These are phyloP conservation scores for Calonectria pseudoturangicola DNA, from an alignment of 2,329 filamentous ascomycete genomes.

Conservation along the genomic window DNA sequence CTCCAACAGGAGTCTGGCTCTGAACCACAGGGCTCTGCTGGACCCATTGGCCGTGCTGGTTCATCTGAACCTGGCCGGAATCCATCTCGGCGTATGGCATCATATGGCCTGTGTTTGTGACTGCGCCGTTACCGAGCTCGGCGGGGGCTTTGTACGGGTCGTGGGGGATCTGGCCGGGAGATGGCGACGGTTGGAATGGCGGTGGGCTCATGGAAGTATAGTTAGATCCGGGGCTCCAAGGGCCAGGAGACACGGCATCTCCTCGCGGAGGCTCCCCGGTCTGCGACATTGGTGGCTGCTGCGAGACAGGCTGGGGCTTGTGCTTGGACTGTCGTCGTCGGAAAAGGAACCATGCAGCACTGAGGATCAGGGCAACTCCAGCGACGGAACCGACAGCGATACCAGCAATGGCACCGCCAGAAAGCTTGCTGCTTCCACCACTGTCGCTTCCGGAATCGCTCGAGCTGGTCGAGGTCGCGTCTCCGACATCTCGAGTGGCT, in stretches of 20 bases:
- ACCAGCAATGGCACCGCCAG: slow-evolving; percentile 65
- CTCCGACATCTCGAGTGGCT: slow-evolving; percentile 67
- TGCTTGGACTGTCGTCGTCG: slow-evolving; percentile 48
- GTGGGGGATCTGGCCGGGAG: slow-evolving; percentile 40
- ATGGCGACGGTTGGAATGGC: slow-evolving; percentile 41
- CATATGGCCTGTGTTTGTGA: not conserved
- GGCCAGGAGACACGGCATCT: slow-evolving; percentile 44
- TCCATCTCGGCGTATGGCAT: slow-evolving; percentile 12
- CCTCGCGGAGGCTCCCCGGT: slow-evolving; percentile 47
- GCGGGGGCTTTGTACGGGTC: slow-evolving; percentile 48
- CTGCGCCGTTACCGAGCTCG: slow-evolving; percentile 45
- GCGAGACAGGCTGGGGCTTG: slow-evolving; percentile 33
- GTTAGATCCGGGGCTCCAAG: slow-evolving; percentile 53
- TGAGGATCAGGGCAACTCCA: slow-evolving; percentile 53
- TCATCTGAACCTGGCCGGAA: not conserved
- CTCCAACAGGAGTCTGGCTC: not conserved
- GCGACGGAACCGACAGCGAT: slow-evolving; percentile 63
- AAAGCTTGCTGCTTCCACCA: slow-evolving; percentile 9
- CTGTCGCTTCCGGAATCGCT: not conserved
- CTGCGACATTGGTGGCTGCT: slow-evolving; percentile 50
- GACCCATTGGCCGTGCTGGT: not conserved
- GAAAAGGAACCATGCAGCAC: slow-evolving; percentile 57
- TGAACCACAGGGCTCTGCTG: slow-evolving; percentile 17
- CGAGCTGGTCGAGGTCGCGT: slow-evolving; percentile 16
- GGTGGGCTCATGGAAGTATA: slow-evolving; percentile 46